Evolutionary conservation across 176 grass and related monocot species (phyloP), one percentile per base, ranked within the genome.

Genomic region (Triticum dicoccoides): DNA sequence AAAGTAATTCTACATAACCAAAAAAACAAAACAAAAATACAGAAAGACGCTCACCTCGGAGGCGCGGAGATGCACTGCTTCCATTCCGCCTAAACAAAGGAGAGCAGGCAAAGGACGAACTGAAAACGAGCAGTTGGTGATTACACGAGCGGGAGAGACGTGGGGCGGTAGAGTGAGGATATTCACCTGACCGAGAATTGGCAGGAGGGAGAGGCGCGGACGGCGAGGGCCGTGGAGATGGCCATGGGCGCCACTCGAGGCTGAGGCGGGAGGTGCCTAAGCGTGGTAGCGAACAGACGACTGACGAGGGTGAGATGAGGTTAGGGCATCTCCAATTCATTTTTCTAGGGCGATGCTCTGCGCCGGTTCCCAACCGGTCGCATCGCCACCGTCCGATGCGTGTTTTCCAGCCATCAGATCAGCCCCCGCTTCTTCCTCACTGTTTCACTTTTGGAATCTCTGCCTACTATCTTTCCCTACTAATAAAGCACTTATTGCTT

Each of bases 151-250:
- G 20, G 30, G 61, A 14, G 65, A 78, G 38, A 10, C 37, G 0
- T 17, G 10, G 20, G 20, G 37, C 27, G 35, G 27, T 38, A n/a
- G 47, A 56, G 49, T 54, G 47, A 27, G 15, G 8, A 27, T 21
- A 4, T 54, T 54, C 47, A 76, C 73, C 73, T 76, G 73, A 6
- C 4, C 73, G 27, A 54, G 73, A 54, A 17, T 34, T 65, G 34
- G 21, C 27, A 6, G 21, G 27, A 61, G 27, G 93, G 41, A 18
- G 47, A 41, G 59, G 84, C 72, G 30, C 44, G 83, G 80, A 84
- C 27, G 27, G 82, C 85, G 69, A 92, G 63, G n/a, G 88, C 69
- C 17, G 71, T 27, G 65, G 89, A 85, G 86, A 88, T 68, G 76
- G 88, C 74, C 83, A 92, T 78, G 21, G 80, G 69, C 13, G 75